Base-by-base conservation (phyloP, 805 yeast species). In the Ogataea kodamae region DNA sequence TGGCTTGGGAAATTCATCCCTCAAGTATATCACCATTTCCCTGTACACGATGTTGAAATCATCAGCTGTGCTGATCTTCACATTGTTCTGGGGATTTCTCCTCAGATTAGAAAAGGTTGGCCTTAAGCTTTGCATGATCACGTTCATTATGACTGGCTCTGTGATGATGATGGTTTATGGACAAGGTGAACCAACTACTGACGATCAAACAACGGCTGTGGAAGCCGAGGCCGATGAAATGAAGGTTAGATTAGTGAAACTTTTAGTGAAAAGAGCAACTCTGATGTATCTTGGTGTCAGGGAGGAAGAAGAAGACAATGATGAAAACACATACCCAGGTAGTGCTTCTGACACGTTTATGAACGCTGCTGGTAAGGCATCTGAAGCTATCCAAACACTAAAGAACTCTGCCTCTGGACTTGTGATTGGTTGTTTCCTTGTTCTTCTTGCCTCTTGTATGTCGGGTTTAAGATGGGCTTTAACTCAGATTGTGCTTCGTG, bases 381-480 rank as follows among this genome's bases (percentile, higher is more conserved):
- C 34, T 13, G 34, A 28, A 3, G 35, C 35, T 16, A 26, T 36
- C 14, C 11, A 23, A 18, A 34, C 18, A 15, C 16, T 42, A n/a
- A 32, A 28, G 11, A 25, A 23, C 13, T 25, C 45, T 5, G 42
- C 42, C 5, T 46, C 50, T 5, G 38, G 37, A 16, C 13, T 49
- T 6, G 28, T 49, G 7, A 28, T 78, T 5, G 96, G 97, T 2
- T 76, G 86, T 20, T 40, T 76, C n/a, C 61, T 86, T 20, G 95
- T 88, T 1, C 59, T 89, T 13, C 60, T 73, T 2, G 88, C 95
- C 4, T 75, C 90, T 3, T 68, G 80, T 53, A 69, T 84, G 58
- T 78, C 88, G 13, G 97, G 97, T 1, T 63, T 89, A 30, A 70
- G 97, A 47, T 89, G 97, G 97, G 87, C 94, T 1, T 73, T 87